phyloP scores from a whole-genome alignment of 306 rosid species.

The Albizia julibrissin region DNA sequence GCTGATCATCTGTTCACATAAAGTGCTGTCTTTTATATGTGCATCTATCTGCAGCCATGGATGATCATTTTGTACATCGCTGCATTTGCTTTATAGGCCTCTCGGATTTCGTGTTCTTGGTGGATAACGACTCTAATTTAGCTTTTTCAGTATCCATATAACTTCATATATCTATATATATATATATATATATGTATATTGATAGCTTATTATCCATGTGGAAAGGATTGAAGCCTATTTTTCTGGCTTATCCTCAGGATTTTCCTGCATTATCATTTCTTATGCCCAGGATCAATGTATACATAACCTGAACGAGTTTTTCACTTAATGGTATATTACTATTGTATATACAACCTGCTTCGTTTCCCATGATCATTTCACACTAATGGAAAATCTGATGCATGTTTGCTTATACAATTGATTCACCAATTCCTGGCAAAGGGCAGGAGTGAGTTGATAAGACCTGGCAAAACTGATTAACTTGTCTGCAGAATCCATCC shows the following conservation, averaged over 20 bases:
- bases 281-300: constrained; percentile 39
- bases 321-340: constrained; percentile 36
- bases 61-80: constrained; percentile 87
- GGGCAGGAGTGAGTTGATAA: too few relatives aligned
- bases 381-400: not conserved
- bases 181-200: constrained; percentile 17
- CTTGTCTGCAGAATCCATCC: not conserved
- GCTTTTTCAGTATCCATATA: constrained; percentile 47
- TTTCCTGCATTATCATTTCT: constrained; percentile 35
- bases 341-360: constrained; percentile 20
- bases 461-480: too few relatives aligned
- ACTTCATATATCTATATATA: constrained; percentile 24
- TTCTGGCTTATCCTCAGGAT: constrained; percentile 57
- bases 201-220: constrained; percentile 25
- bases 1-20: constrained; percentile 67
- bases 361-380: not conserved
- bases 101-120: constrained; percentile 54
- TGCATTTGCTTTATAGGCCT: constrained; percentile 45
- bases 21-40: constrained; percentile 73
- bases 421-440: not conserved
- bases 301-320: constrained; percentile 43
- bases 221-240: constrained; percentile 66
- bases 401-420: not conserved
- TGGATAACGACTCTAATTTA: constrained; percentile 43
- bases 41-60: constrained; percentile 87